Evolutionary conservation across 257 asterid genomes (phyloP).

Genomic region (Solanum rostratum): DNA sequence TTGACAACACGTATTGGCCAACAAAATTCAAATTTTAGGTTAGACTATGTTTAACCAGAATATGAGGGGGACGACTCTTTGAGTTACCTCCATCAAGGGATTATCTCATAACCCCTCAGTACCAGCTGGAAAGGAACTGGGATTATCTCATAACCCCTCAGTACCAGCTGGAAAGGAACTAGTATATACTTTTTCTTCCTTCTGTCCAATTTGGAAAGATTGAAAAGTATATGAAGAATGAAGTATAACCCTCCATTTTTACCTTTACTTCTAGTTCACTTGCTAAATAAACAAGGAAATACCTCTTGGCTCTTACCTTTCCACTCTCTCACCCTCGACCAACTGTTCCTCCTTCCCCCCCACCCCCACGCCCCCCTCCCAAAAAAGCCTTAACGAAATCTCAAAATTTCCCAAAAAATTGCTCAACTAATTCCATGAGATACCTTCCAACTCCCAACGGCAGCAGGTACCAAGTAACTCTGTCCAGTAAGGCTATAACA

Average conservation of each 20-base stretch:
- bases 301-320: not conserved
- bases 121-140: not conserved
- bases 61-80: not conserved
- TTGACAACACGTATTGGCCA: not conserved
- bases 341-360: not conserved
- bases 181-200: not conserved
- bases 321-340: not conserved
- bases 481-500: no score
- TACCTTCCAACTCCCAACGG: not conserved
- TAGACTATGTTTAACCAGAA: not conserved
- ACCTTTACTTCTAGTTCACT: not conserved
- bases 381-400: not conserved
- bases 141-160: no score
- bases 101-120: not conserved
- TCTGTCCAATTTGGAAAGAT: not conserved
- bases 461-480: not conserved
- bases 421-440: not conserved
- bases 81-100: no score
- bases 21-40: not conserved
- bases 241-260: not conserved
- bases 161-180: not conserved
- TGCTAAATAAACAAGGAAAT: not conserved
- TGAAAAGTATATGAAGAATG: not conserved
- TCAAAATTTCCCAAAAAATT: not conserved
- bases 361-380: no score